Conservation (phyloP, 106 monocot species). For the Narthecium ossifragum region DNA sequence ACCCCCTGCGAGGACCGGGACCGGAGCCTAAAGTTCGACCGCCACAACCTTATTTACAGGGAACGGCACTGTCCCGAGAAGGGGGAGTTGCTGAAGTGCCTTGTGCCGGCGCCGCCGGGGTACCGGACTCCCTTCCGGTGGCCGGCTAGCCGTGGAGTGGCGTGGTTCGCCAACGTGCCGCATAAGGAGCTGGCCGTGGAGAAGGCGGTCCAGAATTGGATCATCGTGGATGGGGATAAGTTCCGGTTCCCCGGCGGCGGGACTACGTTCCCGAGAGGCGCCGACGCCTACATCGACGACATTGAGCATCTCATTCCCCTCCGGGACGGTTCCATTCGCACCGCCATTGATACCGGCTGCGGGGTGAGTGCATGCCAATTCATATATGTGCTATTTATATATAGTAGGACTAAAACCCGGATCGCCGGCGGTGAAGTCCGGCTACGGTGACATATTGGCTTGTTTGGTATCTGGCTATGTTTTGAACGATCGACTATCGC, state of each 20-base stretch:
- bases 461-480: no score
- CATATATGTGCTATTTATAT: no score
- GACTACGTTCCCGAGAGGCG: constrained; percentile 59
- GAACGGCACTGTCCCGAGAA: constrained; percentile 41
- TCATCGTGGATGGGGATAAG: constrained; percentile 34
- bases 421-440: no score
- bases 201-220: constrained; percentile 71
- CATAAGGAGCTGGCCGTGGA: constrained; percentile 45
- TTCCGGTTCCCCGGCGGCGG: constrained; percentile 70
- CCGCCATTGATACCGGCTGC: constrained; percentile 61
- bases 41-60: constrained; percentile 15
- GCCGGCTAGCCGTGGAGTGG: constrained; percentile 29
- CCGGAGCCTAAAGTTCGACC: constrained; percentile 13
- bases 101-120: constrained; percentile 27
- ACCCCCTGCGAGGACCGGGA: constrained; percentile 42
- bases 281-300: constrained; percentile 53
- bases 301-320: constrained; percentile 30
- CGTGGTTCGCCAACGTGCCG: constrained; percentile 45
- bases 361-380: constrained; percentile 46
- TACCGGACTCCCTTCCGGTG: constrained; percentile 43
- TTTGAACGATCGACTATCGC: no score
- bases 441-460: no score
- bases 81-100: constrained; percentile 23
- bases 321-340: constrained; percentile 38
- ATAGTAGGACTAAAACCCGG: no score